Evolutionary conservation across 257 asterid species (phyloP), one percentile per base, ranked within the genome.

Genomic region (Paraleonurus japonicus): DNA sequence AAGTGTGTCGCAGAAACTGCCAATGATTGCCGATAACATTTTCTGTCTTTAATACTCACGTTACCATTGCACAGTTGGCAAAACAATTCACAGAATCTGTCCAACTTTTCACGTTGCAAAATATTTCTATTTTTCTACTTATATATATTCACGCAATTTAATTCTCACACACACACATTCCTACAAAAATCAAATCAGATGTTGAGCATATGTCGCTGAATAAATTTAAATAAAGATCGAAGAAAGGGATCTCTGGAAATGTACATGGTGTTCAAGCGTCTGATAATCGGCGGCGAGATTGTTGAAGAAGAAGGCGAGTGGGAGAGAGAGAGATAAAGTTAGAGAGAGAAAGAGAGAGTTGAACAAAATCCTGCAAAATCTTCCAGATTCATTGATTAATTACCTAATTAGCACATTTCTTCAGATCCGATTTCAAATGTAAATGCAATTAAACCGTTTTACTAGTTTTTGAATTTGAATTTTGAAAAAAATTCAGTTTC

Each of bases 221-320:
- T n/a, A 45, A 16, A 47, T 0, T 43, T 13, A 11, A 39, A 43
- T 13, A 43, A 43, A 43, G 15, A 2, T 0, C 6, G 9, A 6
- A 68, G 74, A 73, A 71, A 65, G 61, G 90, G 82, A 78, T 77
- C 71, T 70, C 70, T 54, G 55, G 94, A 89, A 80, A 92, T 89
- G 96, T 81, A 84, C 74, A 90, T 80, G 86, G 73, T 82, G 67
- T 92, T 87, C 88, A 88, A 88, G 90, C 87, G 74, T 33, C 54
- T 92, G 79, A 81, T 92, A 67, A 89, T 88, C 30, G 94, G 92
- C 67, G 98, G 95, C 43, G 92, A 92, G 74, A 80, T 92, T 67
- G 96, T 89, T 75, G 95, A 87, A 82, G 88, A 89, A 79, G 95
- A 85, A 83, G 87, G 84, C 15, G 86, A 88, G 87, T 92, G 96